Conservation (phyloP, 495 filamentous ascomycete species). For the Hapsidospora chrysogenum region DNA sequence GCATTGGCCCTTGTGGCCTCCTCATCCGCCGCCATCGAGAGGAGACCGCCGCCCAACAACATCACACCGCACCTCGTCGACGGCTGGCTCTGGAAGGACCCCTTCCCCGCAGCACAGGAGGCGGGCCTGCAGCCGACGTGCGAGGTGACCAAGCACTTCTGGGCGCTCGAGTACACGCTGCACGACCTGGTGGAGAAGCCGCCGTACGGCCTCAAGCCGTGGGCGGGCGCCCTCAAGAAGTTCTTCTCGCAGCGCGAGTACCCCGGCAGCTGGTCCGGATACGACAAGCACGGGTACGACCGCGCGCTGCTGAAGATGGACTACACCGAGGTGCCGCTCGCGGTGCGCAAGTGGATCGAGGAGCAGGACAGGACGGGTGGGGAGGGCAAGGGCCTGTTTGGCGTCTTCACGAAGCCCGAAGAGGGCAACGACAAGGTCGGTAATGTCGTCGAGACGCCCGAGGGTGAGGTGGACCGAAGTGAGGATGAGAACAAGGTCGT, state of each 20-base stretch:
- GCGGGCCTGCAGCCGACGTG: constrained; percentile 9
- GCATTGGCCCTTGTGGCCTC: background rate
- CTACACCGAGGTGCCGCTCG: constrained; percentile 13
- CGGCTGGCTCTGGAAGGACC: constrained; percentile 15
- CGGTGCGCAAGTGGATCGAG: constrained; percentile 20
- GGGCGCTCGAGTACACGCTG: constrained; percentile 13
- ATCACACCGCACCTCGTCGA: background rate
- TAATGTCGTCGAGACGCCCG: constrained; percentile 6
- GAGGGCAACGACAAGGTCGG: constrained; percentile 1
- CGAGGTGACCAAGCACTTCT: constrained; percentile 8
- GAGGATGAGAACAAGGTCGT: constrained; percentile 10
- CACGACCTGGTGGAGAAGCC: constrained; percentile 13
- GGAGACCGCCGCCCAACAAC: constrained; percentile 5
- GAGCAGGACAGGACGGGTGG: constrained; percentile 12
- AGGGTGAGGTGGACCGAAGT: background rate
- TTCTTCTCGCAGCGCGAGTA: constrained; percentile 14
- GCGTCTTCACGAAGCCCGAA: constrained; percentile 8
- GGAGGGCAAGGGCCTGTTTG: constrained; percentile 11
- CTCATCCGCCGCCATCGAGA: background rate
- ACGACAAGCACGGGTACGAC: constrained; percentile 20
- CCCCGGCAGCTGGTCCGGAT: constrained; percentile 19
- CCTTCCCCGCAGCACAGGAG: constrained; percentile 7
- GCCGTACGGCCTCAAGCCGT: constrained; percentile 11
- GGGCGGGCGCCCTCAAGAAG: constrained; percentile 12
- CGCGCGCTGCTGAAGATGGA: constrained; percentile 16